These are phyloP conservation scores for Coniochaeta hoffmannii DNA, from an alignment of 2,329 filamentous ascomycete species.

Conservation along the genomic window DNA sequence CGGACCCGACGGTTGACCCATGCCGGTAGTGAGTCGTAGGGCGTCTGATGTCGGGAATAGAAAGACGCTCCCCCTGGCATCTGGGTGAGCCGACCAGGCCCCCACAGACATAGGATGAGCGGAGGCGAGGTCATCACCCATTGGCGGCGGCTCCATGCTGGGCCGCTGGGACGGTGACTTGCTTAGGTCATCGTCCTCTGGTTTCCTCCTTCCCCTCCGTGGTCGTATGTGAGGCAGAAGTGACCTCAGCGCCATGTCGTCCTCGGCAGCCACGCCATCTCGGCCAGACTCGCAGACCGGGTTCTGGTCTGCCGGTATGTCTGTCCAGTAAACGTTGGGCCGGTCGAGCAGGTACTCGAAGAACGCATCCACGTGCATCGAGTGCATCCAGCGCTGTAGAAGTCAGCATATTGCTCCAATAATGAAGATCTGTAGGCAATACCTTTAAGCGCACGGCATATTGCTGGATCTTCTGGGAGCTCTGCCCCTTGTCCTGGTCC, in stretches of 20 bases:
- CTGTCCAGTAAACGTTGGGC: conserved; percentile 69
- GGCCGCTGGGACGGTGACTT: conserved; percentile 51
- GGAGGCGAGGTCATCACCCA: conserved; percentile 44
- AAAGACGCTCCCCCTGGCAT: conserved; percentile 26
- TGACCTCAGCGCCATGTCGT: conserved; percentile 81
- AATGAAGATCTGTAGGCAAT: conserved; percentile 8
- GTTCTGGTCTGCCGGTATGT: conserved; percentile 59
- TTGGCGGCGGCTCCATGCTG: conserved; percentile 15
- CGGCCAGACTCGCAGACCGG: conserved; percentile 58
- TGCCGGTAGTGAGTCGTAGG: conserved; percentile 27
- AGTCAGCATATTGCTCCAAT: neutral
- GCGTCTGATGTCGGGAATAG: conserved; percentile 27
- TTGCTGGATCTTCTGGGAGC: conserved; percentile 88
- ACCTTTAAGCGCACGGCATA: conserved; percentile 91
- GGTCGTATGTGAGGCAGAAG: conserved; percentile 69
- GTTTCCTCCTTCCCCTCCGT: conserved; percentile 54
- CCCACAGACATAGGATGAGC: conserved; percentile 33
- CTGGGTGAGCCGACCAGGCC: conserved; percentile 40
- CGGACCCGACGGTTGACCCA: conserved; percentile 24
- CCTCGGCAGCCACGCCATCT: conserved; percentile 77
- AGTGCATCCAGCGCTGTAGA: conserved; percentile 83
- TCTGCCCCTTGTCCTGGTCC: conserved; percentile 74
- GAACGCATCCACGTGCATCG: conserved; percentile 91
- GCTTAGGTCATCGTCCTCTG: conserved; percentile 50
- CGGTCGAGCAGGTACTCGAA: conserved; percentile 83